Percentiles rank a stretch among this genome's conserved stretches.
Conservation (phyloP, 2,329 filamentous ascomycete species). For the Colletotrichum australisinense region DNA sequence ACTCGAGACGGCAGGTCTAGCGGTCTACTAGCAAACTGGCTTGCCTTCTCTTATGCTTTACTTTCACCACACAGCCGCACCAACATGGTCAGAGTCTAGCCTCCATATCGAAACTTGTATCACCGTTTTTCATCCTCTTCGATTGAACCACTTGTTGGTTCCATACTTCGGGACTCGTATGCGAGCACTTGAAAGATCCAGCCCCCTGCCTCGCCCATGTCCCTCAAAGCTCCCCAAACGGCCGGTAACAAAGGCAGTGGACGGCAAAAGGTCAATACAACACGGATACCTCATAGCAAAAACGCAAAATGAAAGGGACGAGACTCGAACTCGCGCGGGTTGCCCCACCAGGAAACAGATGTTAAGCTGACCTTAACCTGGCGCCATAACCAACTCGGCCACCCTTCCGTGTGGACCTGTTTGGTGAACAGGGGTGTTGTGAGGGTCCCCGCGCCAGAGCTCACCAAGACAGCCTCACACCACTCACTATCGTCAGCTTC, state of each 20-base stretch:
- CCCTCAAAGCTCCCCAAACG: not conserved
- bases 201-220: too few species aligned
- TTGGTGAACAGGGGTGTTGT: not conserved
- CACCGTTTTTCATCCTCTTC: not conserved
- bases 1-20: slow-evolving; percentile 10
- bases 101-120: not conserved
- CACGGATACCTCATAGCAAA: not conserved
- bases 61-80: not conserved
- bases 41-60: not conserved
- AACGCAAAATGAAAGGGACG: not conserved
- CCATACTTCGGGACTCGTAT: not conserved
- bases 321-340: not conserved
- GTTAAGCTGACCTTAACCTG: not conserved
- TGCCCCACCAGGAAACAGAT: not conserved
- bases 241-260: not conserved
- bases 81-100: not conserved
- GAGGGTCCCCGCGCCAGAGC: not conserved
- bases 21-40: not conserved
- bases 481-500: too few species aligned
- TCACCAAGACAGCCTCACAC: not conserved
- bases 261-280: not conserved
- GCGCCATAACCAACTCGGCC: not conserved
- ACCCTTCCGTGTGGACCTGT: not conserved
- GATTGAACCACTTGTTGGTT: not conserved
- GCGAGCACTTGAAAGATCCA: not conserved